These are phyloP conservation scores for Arabidopsis thaliana DNA, from an alignment of 345 rosid genomes.

Conservation along the genomic window DNA sequence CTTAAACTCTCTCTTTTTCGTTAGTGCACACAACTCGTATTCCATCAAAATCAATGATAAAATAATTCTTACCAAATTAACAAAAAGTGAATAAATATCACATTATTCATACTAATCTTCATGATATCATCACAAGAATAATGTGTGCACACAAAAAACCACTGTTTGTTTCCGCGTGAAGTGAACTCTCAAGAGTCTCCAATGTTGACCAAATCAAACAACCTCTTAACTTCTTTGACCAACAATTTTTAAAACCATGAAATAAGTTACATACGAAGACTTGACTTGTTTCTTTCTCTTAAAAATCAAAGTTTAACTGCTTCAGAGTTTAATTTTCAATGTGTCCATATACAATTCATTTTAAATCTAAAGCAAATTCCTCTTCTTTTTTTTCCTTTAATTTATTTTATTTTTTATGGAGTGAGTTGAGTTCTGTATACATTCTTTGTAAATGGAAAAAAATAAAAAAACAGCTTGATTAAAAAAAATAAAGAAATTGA, in stretches of 20 bases:
- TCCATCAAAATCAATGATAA: conserved; percentile 32
- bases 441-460: conserved; percentile 11
- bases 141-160: not conserved
- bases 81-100: conserved; percentile 2
- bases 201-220: conserved; percentile 27
- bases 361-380: not conserved
- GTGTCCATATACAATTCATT: not conserved
- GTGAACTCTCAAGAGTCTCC: conserved; percentile 30
- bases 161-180: conserved; percentile 39
- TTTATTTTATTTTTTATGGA: no score
- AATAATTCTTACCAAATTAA: conserved; percentile 8
- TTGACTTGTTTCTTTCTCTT: not conserved
- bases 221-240: conserved; percentile 33
- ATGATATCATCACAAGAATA: conserved; percentile 1
- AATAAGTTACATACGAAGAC: not conserved
- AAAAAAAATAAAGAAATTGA: not conserved
- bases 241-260: not conserved
- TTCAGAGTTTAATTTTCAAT: not conserved
- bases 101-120: not conserved
- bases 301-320: conserved; percentile 6
- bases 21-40: conserved; percentile 37
- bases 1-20: not conserved
- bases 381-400: not conserved
- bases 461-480: not conserved
- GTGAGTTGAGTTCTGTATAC: not conserved